Base-by-base conservation (phyloP, 768 basidiomycete species). In the Imleria badia region DNA sequence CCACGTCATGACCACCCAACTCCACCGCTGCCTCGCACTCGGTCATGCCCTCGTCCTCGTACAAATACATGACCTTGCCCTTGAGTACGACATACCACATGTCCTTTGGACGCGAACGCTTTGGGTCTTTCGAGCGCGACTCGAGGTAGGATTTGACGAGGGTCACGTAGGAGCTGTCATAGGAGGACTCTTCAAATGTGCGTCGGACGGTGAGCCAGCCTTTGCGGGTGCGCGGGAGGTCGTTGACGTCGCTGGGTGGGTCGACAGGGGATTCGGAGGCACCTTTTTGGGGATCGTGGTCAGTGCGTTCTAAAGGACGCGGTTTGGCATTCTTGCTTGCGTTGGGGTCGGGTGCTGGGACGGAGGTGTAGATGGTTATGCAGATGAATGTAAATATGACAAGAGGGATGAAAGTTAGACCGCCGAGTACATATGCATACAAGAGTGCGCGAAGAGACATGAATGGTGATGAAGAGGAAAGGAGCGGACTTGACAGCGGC, bases 11-110 rank as follows among this genome's bases (percentile, higher is more conserved):
- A 15, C 85, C 78, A 49, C 87, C 79, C 51, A 98, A 75, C 67
- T 96, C 90, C 41, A 98, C 80, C n/a, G 87, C 95, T 5, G 87
- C 93, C 66, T 87, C 88, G 72, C 92, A 94, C 61, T 98, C 95
- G 49, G 81, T 81, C 86, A 91, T 91, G 15, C 77, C 79, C 73
- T 97, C 94, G 71, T 95, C 91, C 71, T 96, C 94, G 73, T 97
- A 98, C 20, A 98, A 76, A 72, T 93, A 98, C 30, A 98, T 74
- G 36, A 96, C 86, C 64, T 84, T 88, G 41, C 89, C 91, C 78
- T 98, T 98, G 68, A 98, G 79, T 8, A 87, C 92, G 49, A 88
- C 90, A 68, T 87, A 97, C 86, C 91, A 97, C 81, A 82, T 87
- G 68, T 97, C 95, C 73, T 92, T 93, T 15, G 94, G 92, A 46